Percentiles rank a stretch among this genome's conserved stretches.
These are phyloP conservation scores for Blumeria graminis DNA, from an alignment of 2,329 filamentous ascomycete species.

Conservation along the genomic window DNA sequence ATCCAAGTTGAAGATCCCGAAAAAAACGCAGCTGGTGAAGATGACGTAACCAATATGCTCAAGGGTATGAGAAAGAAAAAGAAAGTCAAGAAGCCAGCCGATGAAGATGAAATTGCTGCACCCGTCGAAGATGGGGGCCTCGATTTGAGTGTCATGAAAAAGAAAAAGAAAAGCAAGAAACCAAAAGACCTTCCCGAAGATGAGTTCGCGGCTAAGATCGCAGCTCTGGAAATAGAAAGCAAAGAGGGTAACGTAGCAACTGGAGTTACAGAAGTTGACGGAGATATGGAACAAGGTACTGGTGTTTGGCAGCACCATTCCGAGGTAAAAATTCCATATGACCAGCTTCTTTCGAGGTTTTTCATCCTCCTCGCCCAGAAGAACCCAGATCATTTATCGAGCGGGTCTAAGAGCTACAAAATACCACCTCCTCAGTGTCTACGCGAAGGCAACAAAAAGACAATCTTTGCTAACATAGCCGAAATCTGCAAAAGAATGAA, in stretches of 20 bases:
- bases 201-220: conserved; percentile 15
- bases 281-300: conserved; percentile 17
- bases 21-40: conserved; percentile 13
- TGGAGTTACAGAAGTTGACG: conserved; percentile 8
- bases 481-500: conserved; percentile 99
- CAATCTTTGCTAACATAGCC: conserved; percentile 95
- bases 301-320: conserved; percentile 17
- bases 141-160: conserved; percentile 18
- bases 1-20: conserved; percentile 7
- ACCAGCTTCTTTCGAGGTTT: conserved; percentile 69
- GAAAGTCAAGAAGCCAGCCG: conserved; percentile 69
- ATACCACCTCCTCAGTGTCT: conserved; percentile 96
- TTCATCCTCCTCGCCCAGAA: conserved; percentile 85
- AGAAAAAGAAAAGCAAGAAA: conserved; percentile 17
- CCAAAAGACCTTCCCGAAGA: conserved; percentile 15
- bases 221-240: conserved; percentile 14
- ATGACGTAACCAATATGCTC: conserved; percentile 40
- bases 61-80: conserved; percentile 62
- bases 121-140: conserved; percentile 24
- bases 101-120: conserved; percentile 25
- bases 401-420: conserved; percentile 88
- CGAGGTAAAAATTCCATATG: conserved; percentile 45
- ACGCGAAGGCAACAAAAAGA: conserved; percentile 99
- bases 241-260: conserved; percentile 8
- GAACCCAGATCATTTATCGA: conserved; percentile 84